Evolutionary conservation across 73 alveolate species (phyloP), one percentile per base, ranked within the genome.

Genomic region (Tetrahymena borealis): DNA sequence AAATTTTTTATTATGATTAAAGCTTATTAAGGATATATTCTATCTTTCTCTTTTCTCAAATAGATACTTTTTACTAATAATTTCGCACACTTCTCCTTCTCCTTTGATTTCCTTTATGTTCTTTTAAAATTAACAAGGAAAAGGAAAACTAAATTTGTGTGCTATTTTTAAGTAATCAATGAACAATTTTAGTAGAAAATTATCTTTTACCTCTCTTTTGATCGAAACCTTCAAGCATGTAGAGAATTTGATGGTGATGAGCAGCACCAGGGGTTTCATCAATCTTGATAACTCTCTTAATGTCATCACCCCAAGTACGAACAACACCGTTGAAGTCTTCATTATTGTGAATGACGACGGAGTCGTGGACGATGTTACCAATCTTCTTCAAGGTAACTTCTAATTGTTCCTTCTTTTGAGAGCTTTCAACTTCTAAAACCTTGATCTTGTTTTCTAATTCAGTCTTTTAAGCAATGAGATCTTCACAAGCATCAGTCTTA

Each of bases 201-300:
- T 24, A 24, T 35, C 0, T 60, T 60, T 78, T 91, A 35, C 99
- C 99, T 94, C 99, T 93, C 93, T 97, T 99, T 3, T 95, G 94
- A 38, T 98, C 99, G 91, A 93, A 96, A 36, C 99, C 98, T 39
- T 97, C 99, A 16, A 98, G 85, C 97, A 97, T 94, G 93, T 95
- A 94, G 91, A 98, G 95, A 79, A 98, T 96, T 60, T 98, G 98
- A 95, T 98, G 99, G 94, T 98, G 99, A 92, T 97, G 99, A 43
- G 97, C 96, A 93, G 94, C 96, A 40, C 99, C 99, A 15, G 98
- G 97, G 24, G 99, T 98, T 78, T 98, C 99, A 91, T 98, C 98
- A 60, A 60, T 60, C 85, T 60, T 20, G 32, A 98, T 96, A 42
- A 39, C 91, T 79, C 95, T 91, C 41, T 94, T 93, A 79, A 95